phyloP scores from a whole-genome alignment of 2,329 filamentous ascomycete genomes.

The Lasiodiplodia hormozganensis region DNA sequence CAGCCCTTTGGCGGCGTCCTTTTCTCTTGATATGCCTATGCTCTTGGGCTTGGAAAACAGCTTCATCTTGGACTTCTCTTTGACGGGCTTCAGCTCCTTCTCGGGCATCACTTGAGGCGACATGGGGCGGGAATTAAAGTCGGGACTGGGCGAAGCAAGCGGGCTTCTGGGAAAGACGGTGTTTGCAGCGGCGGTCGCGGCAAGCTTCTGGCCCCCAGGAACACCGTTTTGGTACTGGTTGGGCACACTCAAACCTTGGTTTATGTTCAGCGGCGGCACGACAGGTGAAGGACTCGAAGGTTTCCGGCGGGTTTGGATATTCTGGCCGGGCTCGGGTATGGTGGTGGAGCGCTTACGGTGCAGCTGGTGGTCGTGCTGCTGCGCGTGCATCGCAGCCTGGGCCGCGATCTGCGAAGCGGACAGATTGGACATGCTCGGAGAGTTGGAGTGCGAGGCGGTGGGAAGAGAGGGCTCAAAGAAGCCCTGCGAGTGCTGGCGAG shows the following conservation, averaged over 20 bases:
- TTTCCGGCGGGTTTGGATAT: conserved; percentile 57
- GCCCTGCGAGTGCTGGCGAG: conserved; percentile 75
- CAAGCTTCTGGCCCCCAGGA: conserved; percentile 65
- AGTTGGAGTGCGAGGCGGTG: conserved; percentile 63
- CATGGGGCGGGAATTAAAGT: conserved; percentile 34
- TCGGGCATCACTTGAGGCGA: conserved; percentile 32
- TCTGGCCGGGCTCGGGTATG: conserved; percentile 63
- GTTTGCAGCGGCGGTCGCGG: conserved; percentile 75
- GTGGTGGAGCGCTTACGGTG: conserved; percentile 76
- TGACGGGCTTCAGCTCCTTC: conserved; percentile 69
- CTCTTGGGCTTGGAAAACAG: conserved; percentile 77
- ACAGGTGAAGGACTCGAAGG: conserved; percentile 54
- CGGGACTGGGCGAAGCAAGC: conserved; percentile 48
- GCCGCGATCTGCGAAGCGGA: conserved; percentile 80
- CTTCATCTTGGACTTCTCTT: conserved; percentile 82
- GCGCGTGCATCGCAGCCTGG: conserved; percentile 74
- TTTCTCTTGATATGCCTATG: conserved; percentile 73
- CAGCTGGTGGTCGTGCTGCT: conserved; percentile 57
- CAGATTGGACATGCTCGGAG: conserved; percentile 59
- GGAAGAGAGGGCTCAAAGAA: conserved; percentile 78
- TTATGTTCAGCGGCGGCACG: conserved; percentile 40
- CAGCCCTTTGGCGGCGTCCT: conserved; percentile 62
- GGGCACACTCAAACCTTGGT: neutral
- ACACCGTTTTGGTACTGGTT: conserved; percentile 66
- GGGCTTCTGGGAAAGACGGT: conserved; percentile 73